Conservation (phyloP, 2,329 filamentous ascomycete species). For the Fusarium sp. region DNA sequence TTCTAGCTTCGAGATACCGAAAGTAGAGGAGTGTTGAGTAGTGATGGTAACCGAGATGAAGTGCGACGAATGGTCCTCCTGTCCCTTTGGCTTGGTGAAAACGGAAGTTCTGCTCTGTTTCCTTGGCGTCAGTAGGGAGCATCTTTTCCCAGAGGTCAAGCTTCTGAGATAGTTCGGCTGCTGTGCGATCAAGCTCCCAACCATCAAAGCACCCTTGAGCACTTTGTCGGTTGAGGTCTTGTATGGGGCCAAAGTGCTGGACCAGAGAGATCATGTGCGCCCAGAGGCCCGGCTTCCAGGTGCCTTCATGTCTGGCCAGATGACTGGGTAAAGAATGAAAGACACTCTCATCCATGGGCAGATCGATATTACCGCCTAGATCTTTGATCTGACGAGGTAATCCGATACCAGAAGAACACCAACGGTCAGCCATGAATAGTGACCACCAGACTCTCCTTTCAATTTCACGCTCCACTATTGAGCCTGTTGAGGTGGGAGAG, state of each 20-base stretch:
- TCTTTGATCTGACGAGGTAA: constrained; percentile 23
- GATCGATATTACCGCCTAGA: neutral
- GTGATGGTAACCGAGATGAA: constrained; percentile 51
- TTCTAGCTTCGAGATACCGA: constrained; percentile 46
- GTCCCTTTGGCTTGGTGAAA: constrained; percentile 36
- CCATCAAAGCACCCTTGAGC: constrained; percentile 24
- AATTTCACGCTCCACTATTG: constrained; percentile 4
- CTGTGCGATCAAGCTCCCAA: constrained; percentile 5
- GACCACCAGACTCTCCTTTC: constrained; percentile 28
- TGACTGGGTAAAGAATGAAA: constrained; percentile 32
- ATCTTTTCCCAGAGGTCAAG: constrained; percentile 28
- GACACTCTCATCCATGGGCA: constrained; percentile 42
- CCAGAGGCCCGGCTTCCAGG: constrained; percentile 46
- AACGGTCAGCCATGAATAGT: constrained; percentile 30
- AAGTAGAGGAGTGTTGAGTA: constrained; percentile 51
- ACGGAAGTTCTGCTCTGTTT: constrained; percentile 35
- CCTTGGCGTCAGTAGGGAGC: constrained; percentile 11
- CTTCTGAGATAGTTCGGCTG: constrained; percentile 7
- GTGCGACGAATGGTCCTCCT: constrained; percentile 47
- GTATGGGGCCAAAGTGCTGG: constrained; percentile 45
- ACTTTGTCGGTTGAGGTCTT: constrained; percentile 46
- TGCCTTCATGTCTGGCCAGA: neutral
- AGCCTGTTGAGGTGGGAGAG: neutral
- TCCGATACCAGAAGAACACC: constrained; percentile 31
- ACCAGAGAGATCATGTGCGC: constrained; percentile 47